Percentiles rank a stretch among this genome's conserved stretches.
Conservation (phyloP, 1,139 yeast genomes). For the Yarrowia galli region DNA sequence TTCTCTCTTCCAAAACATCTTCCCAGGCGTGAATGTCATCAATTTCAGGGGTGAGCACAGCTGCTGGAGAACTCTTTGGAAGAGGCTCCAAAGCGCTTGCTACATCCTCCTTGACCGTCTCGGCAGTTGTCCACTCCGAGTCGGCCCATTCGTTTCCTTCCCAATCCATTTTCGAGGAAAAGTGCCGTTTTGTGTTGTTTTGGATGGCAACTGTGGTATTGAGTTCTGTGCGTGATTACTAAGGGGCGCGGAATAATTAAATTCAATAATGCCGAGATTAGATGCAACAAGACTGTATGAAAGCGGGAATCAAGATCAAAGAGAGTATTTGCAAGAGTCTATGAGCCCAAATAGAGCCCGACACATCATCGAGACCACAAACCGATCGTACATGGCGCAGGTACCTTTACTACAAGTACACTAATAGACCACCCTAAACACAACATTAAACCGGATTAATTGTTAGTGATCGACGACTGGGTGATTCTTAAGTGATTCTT, state of each 20-base stretch:
- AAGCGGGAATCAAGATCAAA: too few species aligned
- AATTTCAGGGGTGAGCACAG: constrained; percentile 25
- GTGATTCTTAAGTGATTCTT: too few species aligned
- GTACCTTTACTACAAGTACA: neutral
- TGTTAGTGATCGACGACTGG: too few species aligned
- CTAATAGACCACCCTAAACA: neutral
- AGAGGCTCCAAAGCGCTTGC: neutral
- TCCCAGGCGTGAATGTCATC: constrained; percentile 27
- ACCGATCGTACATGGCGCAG: neutral
- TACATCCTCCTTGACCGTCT: neutral
- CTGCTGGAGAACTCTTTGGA: neutral
- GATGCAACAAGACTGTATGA: neutral
- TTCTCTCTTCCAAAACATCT: constrained; percentile 11
- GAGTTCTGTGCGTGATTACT: constrained; percentile 19
- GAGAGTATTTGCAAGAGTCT: too few species aligned
- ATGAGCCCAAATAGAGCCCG: neutral
- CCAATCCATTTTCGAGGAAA: constrained; percentile 10
- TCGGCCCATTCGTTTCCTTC: constrained; percentile 37
- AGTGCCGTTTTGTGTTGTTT: neutral
- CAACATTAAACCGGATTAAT: neutral
- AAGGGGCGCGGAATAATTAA: neutral
- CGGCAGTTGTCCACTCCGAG: constrained; percentile 25
- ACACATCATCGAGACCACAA: neutral
- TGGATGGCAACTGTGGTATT: constrained; percentile 2
- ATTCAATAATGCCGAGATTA: neutral